These are phyloP conservation scores for Phytopythium montanum DNA, from an alignment of 352 stramenopile genomes.

Conservation along the genomic window DNA sequence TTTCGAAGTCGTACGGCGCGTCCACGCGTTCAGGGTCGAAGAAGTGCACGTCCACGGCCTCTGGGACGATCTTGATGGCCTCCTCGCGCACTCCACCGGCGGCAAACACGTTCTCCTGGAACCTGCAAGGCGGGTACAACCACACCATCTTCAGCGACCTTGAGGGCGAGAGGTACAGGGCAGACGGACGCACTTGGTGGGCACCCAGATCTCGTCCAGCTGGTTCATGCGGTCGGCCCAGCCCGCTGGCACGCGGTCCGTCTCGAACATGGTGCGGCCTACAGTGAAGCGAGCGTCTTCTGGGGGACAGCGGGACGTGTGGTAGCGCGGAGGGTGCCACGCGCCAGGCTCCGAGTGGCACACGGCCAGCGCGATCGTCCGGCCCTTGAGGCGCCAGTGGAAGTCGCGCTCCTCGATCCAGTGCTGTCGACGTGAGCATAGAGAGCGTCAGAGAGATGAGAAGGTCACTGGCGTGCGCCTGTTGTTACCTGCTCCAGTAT, in stretches of 20 bases:
- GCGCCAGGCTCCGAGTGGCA: constrained; percentile 93
- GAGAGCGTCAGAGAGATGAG: neutral
- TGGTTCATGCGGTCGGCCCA: constrained; percentile 86
- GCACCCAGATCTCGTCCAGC: constrained; percentile 94
- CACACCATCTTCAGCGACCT: neutral
- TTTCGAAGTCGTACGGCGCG: constrained; percentile 42
- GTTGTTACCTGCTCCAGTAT: constrained; percentile 34
- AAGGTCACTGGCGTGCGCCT: neutral
- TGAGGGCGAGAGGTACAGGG: neutral
- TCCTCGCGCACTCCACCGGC: constrained; percentile 47
- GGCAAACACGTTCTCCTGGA: constrained; percentile 74
- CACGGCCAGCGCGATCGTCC: constrained; percentile 59
- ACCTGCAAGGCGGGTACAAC: constrained; percentile 22
- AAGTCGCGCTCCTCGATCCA: constrained; percentile 78
- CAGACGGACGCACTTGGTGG: constrained; percentile 42
- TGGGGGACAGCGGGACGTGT: constrained; percentile 64
- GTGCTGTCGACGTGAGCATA: constrained; percentile 30
- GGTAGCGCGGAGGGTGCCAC: constrained; percentile 82
- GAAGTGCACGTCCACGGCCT: constrained; percentile 89
- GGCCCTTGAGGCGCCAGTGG: constrained; percentile 40
- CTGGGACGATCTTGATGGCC: constrained; percentile 72
- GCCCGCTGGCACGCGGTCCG: constrained; percentile 87
- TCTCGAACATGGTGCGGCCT: constrained; percentile 95
- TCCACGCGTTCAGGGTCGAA: constrained; percentile 65
- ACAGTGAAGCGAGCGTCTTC: constrained; percentile 51